Conservation (phyloP, 2,329 filamentous ascomycete species). For the Neopestalotiopsis rosae region DNA sequence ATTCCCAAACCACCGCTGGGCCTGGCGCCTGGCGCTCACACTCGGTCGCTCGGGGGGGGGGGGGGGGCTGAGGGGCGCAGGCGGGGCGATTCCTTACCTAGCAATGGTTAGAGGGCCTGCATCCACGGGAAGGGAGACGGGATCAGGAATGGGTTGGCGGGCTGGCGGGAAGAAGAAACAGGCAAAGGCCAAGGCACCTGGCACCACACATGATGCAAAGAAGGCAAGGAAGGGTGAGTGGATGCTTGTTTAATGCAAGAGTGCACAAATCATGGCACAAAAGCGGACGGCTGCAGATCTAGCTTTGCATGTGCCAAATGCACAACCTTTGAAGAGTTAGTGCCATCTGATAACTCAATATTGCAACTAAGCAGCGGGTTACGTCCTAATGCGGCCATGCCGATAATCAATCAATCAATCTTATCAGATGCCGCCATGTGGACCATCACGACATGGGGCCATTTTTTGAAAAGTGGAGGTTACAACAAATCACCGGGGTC, state of each 20-base stretch:
- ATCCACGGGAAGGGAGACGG: too few relatives aligned
- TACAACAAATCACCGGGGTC: background rate
- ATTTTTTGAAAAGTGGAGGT: slow-evolving; percentile 1
- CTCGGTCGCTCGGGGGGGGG: too few relatives aligned
- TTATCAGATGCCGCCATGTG: slow-evolving; percentile 15
- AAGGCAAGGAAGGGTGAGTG: background rate
- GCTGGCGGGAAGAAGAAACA: background rate
- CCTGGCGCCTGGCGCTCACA: too few relatives aligned
- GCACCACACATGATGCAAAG: background rate
- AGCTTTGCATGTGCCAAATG: background rate
- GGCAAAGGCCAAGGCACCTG: background rate
- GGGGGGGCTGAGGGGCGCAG: too few relatives aligned
- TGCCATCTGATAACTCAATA: slow-evolving; percentile 21
- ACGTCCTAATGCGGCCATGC: slow-evolving; percentile 2
- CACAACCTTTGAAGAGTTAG: background rate
- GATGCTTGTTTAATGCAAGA: background rate
- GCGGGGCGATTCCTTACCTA: too few relatives aligned
- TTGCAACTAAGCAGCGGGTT: slow-evolving; percentile 4
- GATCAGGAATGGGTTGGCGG: background rate
- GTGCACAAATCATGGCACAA: background rate
- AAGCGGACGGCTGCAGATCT: background rate
- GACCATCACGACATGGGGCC: slow-evolving; percentile 1
- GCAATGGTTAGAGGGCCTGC: too few relatives aligned
- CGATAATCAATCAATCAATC: slow-evolving; percentile 40
- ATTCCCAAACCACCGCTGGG: background rate